These are phyloP conservation scores for Citeromyces siamensis DNA, from an alignment of 1,139 yeast species.

Conservation along the genomic window DNA sequence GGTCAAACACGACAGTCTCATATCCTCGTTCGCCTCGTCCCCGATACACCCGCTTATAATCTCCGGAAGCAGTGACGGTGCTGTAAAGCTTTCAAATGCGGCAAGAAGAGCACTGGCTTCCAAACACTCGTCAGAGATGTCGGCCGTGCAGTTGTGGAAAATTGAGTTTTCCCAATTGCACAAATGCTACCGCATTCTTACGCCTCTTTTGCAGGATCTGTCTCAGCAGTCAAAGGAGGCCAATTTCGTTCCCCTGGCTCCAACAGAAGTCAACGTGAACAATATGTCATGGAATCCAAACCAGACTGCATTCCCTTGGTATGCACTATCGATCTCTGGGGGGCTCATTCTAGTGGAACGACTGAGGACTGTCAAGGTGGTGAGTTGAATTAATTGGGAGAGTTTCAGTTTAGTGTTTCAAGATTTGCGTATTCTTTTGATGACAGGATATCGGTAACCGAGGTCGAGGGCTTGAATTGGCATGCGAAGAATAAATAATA, in stretches of 20 bases:
- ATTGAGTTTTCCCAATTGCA: constrained; percentile 24
- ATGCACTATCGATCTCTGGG: constrained; percentile 53
- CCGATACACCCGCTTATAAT: constrained; percentile 47
- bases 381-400: not conserved
- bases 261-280: constrained; percentile 41
- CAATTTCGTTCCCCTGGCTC: constrained; percentile 25
- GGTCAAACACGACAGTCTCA: constrained; percentile 25
- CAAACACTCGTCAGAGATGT: constrained; percentile 19
- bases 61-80: constrained; percentile 56
- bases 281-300: constrained; percentile 54
- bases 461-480: too few species aligned
- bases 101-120: constrained; percentile 28
- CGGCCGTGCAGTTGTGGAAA: constrained; percentile 19
- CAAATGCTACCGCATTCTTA: constrained; percentile 23
- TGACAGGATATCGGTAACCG: too few species aligned
- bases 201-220: constrained; percentile 12
- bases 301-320: constrained; percentile 36
- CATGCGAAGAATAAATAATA: too few species aligned
- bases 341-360: constrained; percentile 53
- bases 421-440: too few species aligned
- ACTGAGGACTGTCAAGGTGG: constrained; percentile 3
- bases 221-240: constrained; percentile 19
- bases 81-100: constrained; percentile 26
- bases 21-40: constrained; percentile 28
- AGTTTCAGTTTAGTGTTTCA: too few species aligned